phyloP scores from a whole-genome alignment of 805 yeast genomes.

The Cyberlindnera amylophila region DNA sequence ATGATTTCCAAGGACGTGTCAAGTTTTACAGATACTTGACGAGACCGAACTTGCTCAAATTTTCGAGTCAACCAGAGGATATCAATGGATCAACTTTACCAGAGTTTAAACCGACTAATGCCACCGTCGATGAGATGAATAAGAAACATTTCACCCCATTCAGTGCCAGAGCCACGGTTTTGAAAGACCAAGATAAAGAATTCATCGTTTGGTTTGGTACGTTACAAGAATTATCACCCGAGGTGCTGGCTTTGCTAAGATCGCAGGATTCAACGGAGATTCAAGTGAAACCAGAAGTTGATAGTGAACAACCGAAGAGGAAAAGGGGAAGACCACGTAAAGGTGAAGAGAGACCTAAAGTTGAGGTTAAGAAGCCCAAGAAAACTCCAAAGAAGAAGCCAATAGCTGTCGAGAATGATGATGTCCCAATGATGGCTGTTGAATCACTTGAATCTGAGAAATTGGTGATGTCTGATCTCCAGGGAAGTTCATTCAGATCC shows the following conservation, averaged over 20 bases:
- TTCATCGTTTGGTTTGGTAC: constrained; percentile 19
- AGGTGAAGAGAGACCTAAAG: constrained; percentile 21
- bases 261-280: neutral
- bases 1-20: constrained; percentile 70
- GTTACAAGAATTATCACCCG: constrained; percentile 1
- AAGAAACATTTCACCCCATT: constrained; percentile 26
- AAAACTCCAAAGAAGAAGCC: neutral
- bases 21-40: constrained; percentile 68
- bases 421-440: neutral
- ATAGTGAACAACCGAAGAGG: constrained; percentile 5
- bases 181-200: constrained; percentile 5
- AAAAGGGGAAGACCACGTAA: constrained; percentile 28
- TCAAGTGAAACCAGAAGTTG: no score
- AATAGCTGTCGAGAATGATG: neutral
- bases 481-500: constrained; percentile 41
- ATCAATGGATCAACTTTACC: constrained; percentile 30
- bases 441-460: constrained; percentile 6
- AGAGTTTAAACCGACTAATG: constrained; percentile 12
- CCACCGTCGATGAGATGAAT: constrained; percentile 23
- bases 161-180: constrained; percentile 13
- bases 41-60: constrained; percentile 34
- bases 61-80: constrained; percentile 27
- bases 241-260: constrained; percentile 6
- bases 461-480: constrained; percentile 30
- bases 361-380: constrained; percentile 10